A percentile compares a stretch with the other conserved stretches of the same genome.
Evolutionary conservation across 192 early-diverging fungal species (phyloP).

Genomic region (Coemansia sp.): DNA sequence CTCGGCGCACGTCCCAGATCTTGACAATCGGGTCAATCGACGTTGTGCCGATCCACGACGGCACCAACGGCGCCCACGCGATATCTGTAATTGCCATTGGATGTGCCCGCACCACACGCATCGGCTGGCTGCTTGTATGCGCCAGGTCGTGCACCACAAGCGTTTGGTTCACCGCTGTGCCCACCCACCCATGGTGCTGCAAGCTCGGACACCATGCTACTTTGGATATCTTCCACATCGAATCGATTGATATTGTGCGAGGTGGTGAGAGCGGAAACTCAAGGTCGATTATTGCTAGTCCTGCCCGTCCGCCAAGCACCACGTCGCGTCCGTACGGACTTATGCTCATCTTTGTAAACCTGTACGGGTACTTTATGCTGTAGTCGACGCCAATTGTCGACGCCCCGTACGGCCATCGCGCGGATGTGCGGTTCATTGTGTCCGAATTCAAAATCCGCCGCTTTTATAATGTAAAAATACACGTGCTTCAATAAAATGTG

Average conservation of each 20-base stretch:
- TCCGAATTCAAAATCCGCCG: neutral
- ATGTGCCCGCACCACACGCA: conserved; percentile 37
- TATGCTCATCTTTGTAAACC: conserved; percentile 40
- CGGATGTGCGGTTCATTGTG: neutral
- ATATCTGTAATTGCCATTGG: conserved; percentile 49
- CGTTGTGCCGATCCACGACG: conserved; percentile 42
- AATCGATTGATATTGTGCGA: conserved; percentile 30
- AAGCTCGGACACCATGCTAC: conserved; percentile 45
- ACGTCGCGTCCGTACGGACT: conserved; percentile 53
- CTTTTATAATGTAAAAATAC: neutral
- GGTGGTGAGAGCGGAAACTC: conserved; percentile 39
- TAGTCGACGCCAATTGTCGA: conserved; percentile 36
- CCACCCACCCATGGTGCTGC: conserved; percentile 46
- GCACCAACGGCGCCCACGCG: conserved; percentile 42
- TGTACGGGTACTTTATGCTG: conserved; percentile 39
- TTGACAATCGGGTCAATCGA: conserved; percentile 51
- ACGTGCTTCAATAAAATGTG: neutral
- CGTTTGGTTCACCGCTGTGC: conserved; percentile 38
- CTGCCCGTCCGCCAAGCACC: conserved; percentile 37
- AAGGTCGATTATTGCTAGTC: conserved; percentile 44
- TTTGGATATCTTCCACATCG: conserved; percentile 35
- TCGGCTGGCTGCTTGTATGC: conserved; percentile 25
- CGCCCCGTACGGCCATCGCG: conserved; percentile 14
- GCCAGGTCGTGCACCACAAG: conserved; percentile 45
- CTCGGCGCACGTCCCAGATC: conserved; percentile 49